Conservation (phyloP, 2,329 filamentous ascomycete species). For the Ophiostoma sp. region DNA sequence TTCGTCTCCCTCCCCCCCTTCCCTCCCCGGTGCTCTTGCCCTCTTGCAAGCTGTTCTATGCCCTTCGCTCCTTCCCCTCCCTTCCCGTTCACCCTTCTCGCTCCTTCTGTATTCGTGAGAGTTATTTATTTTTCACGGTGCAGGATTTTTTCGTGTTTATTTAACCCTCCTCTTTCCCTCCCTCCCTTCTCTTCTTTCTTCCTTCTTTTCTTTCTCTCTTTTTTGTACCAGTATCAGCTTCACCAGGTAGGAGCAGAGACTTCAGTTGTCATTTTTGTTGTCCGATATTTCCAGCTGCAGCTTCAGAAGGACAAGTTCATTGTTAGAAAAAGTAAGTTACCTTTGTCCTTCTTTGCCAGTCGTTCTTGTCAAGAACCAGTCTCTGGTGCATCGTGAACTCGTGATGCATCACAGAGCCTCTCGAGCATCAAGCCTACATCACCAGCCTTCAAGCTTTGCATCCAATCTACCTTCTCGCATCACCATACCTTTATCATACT, state of each 20-base stretch:
- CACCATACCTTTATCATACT: too few relatives aligned
- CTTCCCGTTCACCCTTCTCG: neutral
- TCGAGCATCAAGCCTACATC: neutral
- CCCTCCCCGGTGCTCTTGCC: neutral
- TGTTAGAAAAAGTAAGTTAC: neutral
- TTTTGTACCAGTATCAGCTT: neutral
- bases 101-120: neutral
- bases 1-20: neutral
- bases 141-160: neutral
- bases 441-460: neutral
- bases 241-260: neutral
- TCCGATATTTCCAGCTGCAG: neutral
- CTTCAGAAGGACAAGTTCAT: neutral
- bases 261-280: neutral
- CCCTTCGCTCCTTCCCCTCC: constrained; percentile 1
- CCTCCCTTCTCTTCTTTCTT: neutral
- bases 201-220: neutral
- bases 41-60: neutral
- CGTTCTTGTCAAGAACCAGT: neutral
- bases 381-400: neutral
- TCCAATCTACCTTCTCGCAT: too few relatives aligned
- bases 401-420: neutral
- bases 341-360: neutral
- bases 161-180: neutral
- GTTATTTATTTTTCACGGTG: neutral